These are phyloP conservation scores for Pseudozyma hubeiensis DNA, from an alignment of 1,284 basidiomycete genomes.

Conservation along the genomic window DNA sequence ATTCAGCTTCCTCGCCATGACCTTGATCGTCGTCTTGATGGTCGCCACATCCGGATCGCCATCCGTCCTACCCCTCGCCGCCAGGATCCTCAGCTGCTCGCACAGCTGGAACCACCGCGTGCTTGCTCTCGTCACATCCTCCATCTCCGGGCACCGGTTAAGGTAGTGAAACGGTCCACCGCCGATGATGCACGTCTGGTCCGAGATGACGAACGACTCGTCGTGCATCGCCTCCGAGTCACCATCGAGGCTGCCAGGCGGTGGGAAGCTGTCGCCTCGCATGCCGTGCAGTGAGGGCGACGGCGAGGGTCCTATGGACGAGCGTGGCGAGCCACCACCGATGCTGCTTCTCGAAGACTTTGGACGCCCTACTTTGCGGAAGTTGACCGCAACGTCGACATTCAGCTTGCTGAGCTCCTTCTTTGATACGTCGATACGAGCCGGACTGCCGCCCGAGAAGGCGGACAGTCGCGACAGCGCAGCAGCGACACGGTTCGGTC, in stretches of 20 bases:
- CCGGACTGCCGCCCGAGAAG: conserved; percentile 28
- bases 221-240: neutral
- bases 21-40: conserved; percentile 39
- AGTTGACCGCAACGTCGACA: conserved; percentile 31
- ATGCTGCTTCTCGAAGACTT: conserved; percentile 27
- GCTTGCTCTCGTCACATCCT: conserved; percentile 24
- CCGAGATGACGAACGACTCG: conserved; percentile 10
- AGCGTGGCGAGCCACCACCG: conserved; percentile 17
- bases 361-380: conserved; percentile 27
- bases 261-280: conserved; percentile 5
- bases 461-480: conserved; percentile 33
- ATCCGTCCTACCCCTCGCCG: conserved; percentile 17
- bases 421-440: conserved; percentile 15
- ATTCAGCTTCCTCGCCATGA: conserved; percentile 41
- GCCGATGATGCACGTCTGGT: conserved; percentile 46
- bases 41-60: conserved; percentile 36
- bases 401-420: conserved; percentile 31
- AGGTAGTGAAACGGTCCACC: conserved; percentile 41
- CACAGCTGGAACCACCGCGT: conserved; percentile 41
- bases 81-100: conserved; percentile 28
- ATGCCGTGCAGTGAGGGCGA: conserved; percentile 12
- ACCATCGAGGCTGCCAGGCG: neutral
- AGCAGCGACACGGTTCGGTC: conserved; percentile 19
- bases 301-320: conserved; percentile 19
- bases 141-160: conserved; percentile 41